A percentile compares a stretch with the other conserved stretches of the same genome.
Conservation (phyloP, 352 stramenopile genomes). For the Phytopythium chamaehyphon region DNA sequence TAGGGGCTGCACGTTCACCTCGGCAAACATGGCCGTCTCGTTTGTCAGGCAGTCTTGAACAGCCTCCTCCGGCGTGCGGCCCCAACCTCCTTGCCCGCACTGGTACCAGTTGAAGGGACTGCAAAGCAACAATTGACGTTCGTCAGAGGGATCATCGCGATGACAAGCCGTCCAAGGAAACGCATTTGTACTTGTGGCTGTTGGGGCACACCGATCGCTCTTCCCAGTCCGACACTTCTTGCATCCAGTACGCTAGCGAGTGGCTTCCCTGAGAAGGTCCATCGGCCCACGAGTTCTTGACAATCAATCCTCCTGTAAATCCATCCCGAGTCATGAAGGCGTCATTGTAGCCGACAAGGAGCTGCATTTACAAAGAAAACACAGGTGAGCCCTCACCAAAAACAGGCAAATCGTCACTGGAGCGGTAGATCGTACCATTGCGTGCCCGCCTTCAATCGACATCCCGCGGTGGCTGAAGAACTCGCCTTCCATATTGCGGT, state of each 20-base stretch:
- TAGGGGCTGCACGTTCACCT: conserved; percentile 71
- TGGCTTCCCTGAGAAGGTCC: conserved; percentile 63
- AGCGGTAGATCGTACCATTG: conserved; percentile 51
- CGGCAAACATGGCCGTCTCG: conserved; percentile 60
- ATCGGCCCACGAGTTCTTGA: conserved; percentile 77
- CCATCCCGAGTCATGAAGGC: conserved; percentile 69
- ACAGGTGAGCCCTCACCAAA: too few relatives aligned
- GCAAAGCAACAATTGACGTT: conserved; percentile 2
- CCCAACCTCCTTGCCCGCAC: conserved; percentile 41
- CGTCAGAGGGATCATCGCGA: neutral
- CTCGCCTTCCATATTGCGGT: conserved; percentile 82
- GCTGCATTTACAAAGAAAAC: conserved; percentile 18
- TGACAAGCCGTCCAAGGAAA: neutral
- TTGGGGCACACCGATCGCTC: conserved; percentile 75
- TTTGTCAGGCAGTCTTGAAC: conserved; percentile 55
- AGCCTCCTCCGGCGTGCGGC: conserved; percentile 35
- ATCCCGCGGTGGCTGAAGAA: conserved; percentile 80
- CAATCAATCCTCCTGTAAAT: conserved; percentile 68
- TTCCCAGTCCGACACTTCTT: conserved; percentile 79
- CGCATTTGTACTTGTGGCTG: conserved; percentile 59
- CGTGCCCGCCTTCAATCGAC: conserved; percentile 76
- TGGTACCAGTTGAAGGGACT: conserved; percentile 84
- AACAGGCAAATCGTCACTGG: neutral
- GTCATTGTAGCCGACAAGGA: conserved; percentile 78
- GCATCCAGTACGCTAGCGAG: conserved; percentile 78